Evolutionary conservation across 371 early-diverging fungal genomes (phyloP), one percentile per base, ranked within the genome.

Genomic region (Apophysomyces sp.): DNA sequence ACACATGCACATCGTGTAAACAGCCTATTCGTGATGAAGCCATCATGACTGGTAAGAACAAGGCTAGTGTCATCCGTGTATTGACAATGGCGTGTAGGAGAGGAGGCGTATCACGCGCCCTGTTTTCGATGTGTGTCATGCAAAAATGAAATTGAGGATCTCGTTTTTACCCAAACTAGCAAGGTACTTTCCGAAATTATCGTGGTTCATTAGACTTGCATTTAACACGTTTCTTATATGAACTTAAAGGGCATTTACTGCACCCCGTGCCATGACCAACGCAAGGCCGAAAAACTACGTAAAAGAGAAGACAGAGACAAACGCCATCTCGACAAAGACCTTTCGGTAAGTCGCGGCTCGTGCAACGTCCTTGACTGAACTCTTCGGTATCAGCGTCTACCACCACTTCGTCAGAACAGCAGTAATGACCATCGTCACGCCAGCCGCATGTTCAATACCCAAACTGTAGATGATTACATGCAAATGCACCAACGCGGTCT

Each of bases 11-110:
- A 44, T 72, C 83, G 29, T 95, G 95, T 72, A 87, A 86, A 51
- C 73, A 87, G 67, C 83, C 87, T 15, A 95, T 95, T 56, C 84
- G 85, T 12, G 94, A 93, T 66, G 94, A 94, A 71, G 94, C 94
- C 18, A 89, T 94, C 32, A 90, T 92, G 78, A 95, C 94, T 31
- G 91, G 90, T 82, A 74, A 57, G 13, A 1, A 11, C 9, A 8
- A 21, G 6, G 4, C 27, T 8, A 24, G 1, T 7, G 0, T 6
- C 9, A 18, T 44, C 9, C 49, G 6, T 18, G 41, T 41, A 21
- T 15, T 51, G 11, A 53, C 27, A 16, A 12, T 57, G 16, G 34
- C 32, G 36, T 27, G 58, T 64, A 88, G 90, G 88, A 9, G 89
- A 92, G 52, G 91, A 89, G 41, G 89, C 92, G 9, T 94, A 91